Evolutionary conservation across 2,329 filamentous ascomycete genomes (phyloP).

Genomic region (Neonectria ditissima): DNA sequence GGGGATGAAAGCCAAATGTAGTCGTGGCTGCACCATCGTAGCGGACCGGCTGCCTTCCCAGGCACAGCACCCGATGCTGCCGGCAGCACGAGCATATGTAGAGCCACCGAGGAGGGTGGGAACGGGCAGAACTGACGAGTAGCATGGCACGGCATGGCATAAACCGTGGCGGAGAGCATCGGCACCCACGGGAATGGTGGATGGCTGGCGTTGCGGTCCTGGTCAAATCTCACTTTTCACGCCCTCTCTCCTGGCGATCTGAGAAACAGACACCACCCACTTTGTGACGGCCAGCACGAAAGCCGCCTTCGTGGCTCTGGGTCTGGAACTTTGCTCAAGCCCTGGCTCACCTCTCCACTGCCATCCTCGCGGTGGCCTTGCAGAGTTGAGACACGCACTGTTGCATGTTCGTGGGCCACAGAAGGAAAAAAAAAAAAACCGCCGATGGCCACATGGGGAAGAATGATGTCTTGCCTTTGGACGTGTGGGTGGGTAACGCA

Average conservation of each 20-base stretch:
- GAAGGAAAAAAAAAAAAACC: constrained; percentile 20
- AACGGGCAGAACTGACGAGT: not conserved
- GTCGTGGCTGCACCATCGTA: constrained; percentile 17
- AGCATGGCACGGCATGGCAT: constrained; percentile 17
- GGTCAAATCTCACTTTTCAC: constrained; percentile 17
- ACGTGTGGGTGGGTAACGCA: constrained; percentile 27
- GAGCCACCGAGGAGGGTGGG: constrained; percentile 8
- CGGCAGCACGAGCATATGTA: constrained; percentile 18
- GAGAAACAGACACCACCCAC: constrained; percentile 21
- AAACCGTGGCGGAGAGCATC: constrained; percentile 10
- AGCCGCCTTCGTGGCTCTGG: no score
- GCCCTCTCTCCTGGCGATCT: constrained; percentile 13
- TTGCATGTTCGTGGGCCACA: constrained; percentile 4
- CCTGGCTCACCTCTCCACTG: no score
- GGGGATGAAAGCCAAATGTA: constrained; percentile 18
- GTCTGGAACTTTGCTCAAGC: not conserved
- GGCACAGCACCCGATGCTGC: constrained; percentile 17
- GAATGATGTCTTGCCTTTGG: constrained; percentile 40
- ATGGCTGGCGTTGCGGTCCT: constrained; percentile 13
- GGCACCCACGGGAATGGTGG: constrained; percentile 21
- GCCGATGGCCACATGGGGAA: constrained; percentile 34
- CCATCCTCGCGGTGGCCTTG: not conserved
- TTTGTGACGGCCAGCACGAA: not conserved
- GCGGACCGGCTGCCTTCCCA: constrained; percentile 22
- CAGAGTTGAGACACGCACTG: constrained; percentile 7